Conservation (phyloP, 352 stramenopile species). For the Thalassiosira delicatula region DNA sequence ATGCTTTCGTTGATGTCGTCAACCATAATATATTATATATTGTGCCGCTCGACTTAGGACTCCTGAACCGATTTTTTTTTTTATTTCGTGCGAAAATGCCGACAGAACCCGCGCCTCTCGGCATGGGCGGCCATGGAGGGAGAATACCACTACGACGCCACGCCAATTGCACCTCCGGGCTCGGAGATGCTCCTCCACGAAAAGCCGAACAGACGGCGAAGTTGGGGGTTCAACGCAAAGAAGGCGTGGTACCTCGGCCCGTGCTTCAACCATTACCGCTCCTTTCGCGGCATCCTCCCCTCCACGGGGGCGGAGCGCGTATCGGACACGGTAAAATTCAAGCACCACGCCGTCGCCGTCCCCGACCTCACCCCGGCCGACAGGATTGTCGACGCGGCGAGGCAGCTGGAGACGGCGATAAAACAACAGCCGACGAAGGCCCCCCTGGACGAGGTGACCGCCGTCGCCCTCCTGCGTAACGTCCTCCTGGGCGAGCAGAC, state of each 20-base stretch:
- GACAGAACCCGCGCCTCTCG: constrained; percentile 47
- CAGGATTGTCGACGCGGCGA: not conserved
- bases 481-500: not conserved
- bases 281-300: constrained; percentile 14
- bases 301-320: constrained; percentile 18
- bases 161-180: constrained; percentile 47
- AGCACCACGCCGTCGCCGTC: not conserved
- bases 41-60: no score
- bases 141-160: constrained; percentile 35
- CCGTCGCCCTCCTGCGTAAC: not conserved
- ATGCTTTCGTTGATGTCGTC: no score
- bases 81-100: no score
- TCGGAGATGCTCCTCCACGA: constrained; percentile 33
- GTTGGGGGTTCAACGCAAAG: constrained; percentile 28
- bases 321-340: constrained; percentile 8
- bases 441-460: not conserved
- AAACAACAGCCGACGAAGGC: not conserved
- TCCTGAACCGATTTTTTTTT: no score
- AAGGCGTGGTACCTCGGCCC: constrained; percentile 49
- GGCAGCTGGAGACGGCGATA: not conserved
- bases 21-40: no score
- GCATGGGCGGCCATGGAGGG: constrained; percentile 25
- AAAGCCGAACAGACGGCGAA: constrained; percentile 12
- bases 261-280: constrained; percentile 50
- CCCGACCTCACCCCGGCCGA: not conserved